Conservation (phyloP, 2,329 filamentous ascomycete species). For the Verticillium klebahnii region DNA sequence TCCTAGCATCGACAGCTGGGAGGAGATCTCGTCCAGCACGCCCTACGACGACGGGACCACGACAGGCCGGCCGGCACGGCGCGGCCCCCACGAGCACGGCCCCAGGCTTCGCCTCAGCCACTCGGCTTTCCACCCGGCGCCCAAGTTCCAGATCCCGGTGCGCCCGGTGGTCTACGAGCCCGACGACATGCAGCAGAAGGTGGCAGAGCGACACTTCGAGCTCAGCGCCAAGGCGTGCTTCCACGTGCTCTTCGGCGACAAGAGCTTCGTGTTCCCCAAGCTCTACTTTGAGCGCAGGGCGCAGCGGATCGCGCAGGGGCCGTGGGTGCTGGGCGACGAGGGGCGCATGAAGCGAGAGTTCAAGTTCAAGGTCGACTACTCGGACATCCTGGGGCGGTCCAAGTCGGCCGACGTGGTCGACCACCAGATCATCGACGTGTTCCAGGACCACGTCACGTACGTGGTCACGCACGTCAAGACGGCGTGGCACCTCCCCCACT, state of each 20-base stretch:
- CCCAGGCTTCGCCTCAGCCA: constrained; percentile 16
- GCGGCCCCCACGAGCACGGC: constrained; percentile 21
- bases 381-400: constrained; percentile 59
- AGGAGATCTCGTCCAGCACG: constrained; percentile 64
- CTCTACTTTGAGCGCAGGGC: constrained; percentile 81
- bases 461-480: constrained; percentile 59
- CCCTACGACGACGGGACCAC: constrained; percentile 55
- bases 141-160: constrained; percentile 76
- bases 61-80: constrained; percentile 31
- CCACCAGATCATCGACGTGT: constrained; percentile 79
- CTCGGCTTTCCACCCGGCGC: constrained; percentile 26
- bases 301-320: constrained; percentile 76
- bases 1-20: constrained; percentile 85
- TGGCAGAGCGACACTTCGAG: constrained; percentile 78
- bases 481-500: constrained; percentile 81
- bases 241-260: constrained; percentile 94
- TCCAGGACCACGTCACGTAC: constrained; percentile 69
- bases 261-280: constrained; percentile 88
- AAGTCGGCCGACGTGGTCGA: constrained; percentile 66
- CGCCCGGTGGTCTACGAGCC: constrained; percentile 82
- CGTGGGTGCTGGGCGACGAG: constrained; percentile 71
- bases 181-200: constrained; percentile 69
- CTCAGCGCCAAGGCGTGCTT: constrained; percentile 93
- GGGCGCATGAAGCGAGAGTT: constrained; percentile 74
- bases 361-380: constrained; percentile 68